Percentiles rank a stretch among this genome's conserved stretches.
These are phyloP conservation scores for Leptographium procerum DNA, from an alignment of 2,329 filamentous ascomycete species.

Conservation along the genomic window DNA sequence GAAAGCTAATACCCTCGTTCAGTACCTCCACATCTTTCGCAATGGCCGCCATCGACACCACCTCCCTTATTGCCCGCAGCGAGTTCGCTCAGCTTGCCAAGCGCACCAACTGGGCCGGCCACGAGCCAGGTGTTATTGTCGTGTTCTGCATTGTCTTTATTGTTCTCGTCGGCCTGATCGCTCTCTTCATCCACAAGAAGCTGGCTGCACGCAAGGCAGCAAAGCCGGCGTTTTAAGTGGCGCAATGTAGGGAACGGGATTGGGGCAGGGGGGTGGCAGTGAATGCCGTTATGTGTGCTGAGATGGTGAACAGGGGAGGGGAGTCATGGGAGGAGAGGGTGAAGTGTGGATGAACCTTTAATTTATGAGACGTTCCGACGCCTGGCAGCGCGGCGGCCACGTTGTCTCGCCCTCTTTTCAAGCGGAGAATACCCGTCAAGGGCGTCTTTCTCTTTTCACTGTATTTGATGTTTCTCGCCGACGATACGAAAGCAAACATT, in stretches of 20 bases:
- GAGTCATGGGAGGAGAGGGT: background rate
- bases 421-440: background rate
- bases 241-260: background rate
- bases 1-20: background rate
- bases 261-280: background rate
- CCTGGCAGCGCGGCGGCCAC: background rate
- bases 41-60: conserved; percentile 24
- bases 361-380: conserved; percentile 4
- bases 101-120: conserved; percentile 46
- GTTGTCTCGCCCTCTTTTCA: conserved; percentile 1
- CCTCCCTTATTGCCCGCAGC: conserved; percentile 20
- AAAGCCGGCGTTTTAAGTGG: conserved; percentile 14
- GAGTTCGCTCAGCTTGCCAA: conserved; percentile 32
- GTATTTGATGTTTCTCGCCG: background rate
- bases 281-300: background rate
- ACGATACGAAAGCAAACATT: background rate
- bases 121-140: conserved; percentile 48
- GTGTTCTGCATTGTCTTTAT: conserved; percentile 51
- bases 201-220: conserved; percentile 18
- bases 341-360: conserved; percentile 1
- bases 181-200: conserved; percentile 32
- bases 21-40: conserved; percentile 7
- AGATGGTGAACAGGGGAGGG: background rate
- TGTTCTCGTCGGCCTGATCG: conserved; percentile 37
- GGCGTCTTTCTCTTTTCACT: background rate